Evolutionary conservation across 768 basidiomycete species (phyloP).

Genomic region (Pisolithus tinctorius): DNA sequence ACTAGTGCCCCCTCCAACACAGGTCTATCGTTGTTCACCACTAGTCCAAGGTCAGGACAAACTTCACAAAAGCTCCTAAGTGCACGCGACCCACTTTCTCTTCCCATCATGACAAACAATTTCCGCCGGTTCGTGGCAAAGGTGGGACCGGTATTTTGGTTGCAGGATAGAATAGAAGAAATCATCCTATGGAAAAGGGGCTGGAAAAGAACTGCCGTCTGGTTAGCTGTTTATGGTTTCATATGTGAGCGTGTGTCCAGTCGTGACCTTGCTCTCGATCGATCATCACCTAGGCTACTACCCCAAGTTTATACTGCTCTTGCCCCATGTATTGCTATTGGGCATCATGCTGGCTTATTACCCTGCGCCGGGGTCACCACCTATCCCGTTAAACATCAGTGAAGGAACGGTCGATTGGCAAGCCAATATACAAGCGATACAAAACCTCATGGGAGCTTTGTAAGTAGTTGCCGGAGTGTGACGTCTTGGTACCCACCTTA

Average conservation of each 20-base stretch:
- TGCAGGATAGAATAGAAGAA: conserved; percentile 85
- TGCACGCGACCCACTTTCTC: conserved; percentile 57
- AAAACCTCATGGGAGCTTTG: conserved; percentile 85
- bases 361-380: conserved; percentile 32
- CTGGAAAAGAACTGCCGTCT: conserved; percentile 63
- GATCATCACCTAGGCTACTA: conserved; percentile 53
- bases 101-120: conserved; percentile 69
- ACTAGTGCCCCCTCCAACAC: conserved; percentile 7
- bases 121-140: conserved; percentile 73
- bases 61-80: conserved; percentile 35
- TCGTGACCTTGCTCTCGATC: not conserved
- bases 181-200: conserved; percentile 76
- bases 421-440: conserved; percentile 82
- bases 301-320: conserved; percentile 61
- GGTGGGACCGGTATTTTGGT: conserved; percentile 79
- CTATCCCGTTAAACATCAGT: conserved; percentile 31
- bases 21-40: not conserved
- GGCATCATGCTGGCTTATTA: conserved; percentile 62
- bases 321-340: conserved; percentile 61
- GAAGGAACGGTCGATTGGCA: conserved; percentile 78
- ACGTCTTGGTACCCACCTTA: not conserved
- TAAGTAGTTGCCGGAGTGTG: conserved; percentile 31
- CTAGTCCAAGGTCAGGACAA: conserved; percentile 17
- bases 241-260: conserved; percentile 50
- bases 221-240: conserved; percentile 74